These are phyloP conservation scores for Fomitopsis betulina DNA, from an alignment of 1,284 basidiomycete species.

Conservation along the genomic window DNA sequence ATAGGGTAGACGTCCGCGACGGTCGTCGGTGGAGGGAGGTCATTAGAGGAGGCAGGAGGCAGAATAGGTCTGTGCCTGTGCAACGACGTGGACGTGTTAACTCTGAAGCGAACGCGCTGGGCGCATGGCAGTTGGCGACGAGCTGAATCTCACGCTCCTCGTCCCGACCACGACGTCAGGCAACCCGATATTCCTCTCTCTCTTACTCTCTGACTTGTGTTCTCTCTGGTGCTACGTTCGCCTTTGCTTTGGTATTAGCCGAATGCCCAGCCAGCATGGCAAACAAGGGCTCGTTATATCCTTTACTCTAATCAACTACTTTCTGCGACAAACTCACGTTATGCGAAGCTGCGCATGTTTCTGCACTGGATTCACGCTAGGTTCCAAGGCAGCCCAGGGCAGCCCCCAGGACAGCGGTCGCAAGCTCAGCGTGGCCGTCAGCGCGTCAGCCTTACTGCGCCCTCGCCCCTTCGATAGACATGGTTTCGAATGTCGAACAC, in stretches of 20 bases:
- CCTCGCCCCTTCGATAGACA: too few relatives aligned
- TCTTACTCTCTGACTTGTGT: neutral
- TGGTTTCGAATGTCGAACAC: too few relatives aligned
- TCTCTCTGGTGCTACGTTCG: neutral
- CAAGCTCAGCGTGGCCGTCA: too few relatives aligned
- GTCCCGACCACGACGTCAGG: neutral
- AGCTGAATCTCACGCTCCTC: neutral
- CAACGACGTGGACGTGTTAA: neutral
- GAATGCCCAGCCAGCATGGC: too few relatives aligned
- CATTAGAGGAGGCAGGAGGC: neutral
- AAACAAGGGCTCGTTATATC: too few relatives aligned
- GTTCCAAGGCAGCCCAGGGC: too few relatives aligned
- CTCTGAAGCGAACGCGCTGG: neutral
- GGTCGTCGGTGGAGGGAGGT: neutral
- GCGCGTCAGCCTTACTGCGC: too few relatives aligned
- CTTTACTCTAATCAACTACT: too few relatives aligned
- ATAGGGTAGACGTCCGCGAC: conserved; percentile 18
- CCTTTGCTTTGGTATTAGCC: neutral
- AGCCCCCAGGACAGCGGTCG: too few relatives aligned
- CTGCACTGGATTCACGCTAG: too few relatives aligned
- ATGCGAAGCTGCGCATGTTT: too few relatives aligned
- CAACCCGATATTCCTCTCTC: neutral
- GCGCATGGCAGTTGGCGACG: neutral
- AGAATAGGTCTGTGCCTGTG: neutral
- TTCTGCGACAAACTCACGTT: too few relatives aligned